Evolutionary conservation across 345 rosid species (phyloP).

Genomic region (Arabis hirsuta): DNA sequence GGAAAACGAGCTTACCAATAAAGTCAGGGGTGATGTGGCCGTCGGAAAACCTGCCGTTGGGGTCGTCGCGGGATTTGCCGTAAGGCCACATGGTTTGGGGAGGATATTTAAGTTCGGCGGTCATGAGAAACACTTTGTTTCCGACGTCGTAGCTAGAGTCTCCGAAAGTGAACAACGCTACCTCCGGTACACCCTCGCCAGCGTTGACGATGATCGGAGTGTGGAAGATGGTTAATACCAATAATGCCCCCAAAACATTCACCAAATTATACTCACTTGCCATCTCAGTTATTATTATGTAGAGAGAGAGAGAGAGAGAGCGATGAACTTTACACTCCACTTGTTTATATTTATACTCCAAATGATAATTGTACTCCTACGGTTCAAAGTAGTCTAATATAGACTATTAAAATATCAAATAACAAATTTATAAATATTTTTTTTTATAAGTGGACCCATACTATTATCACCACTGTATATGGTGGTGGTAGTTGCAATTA

Average conservation of each 20-base stretch:
- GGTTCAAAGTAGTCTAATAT: too few species aligned
- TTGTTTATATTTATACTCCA: constrained; percentile 13
- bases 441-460: too few species aligned
- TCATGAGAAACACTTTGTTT: constrained; percentile 30
- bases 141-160: constrained; percentile 41
- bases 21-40: constrained; percentile 48
- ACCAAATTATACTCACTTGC: constrained; percentile 1
- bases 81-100: constrained; percentile 42
- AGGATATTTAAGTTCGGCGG: too few species aligned
- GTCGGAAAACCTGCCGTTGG: constrained; percentile 47
- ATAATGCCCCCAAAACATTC: constrained; percentile 14
- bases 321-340: constrained; percentile 4
- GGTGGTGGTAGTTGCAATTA: too few species aligned
- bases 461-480: too few species aligned
- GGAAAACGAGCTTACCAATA: constrained; percentile 37
- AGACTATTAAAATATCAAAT: too few species aligned
- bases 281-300: constrained; percentile 23
- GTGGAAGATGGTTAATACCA: constrained; percentile 14
- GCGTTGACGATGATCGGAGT: constrained; percentile 24
- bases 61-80: constrained; percentile 40
- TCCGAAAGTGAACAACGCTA: constrained; percentile 38
- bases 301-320: background rate
- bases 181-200: constrained; percentile 20
- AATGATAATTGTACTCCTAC: too few species aligned
- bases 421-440: too few species aligned